Conservation (phyloP, 148 eudicot genomes). For the Spergularia bocconei region DNA sequence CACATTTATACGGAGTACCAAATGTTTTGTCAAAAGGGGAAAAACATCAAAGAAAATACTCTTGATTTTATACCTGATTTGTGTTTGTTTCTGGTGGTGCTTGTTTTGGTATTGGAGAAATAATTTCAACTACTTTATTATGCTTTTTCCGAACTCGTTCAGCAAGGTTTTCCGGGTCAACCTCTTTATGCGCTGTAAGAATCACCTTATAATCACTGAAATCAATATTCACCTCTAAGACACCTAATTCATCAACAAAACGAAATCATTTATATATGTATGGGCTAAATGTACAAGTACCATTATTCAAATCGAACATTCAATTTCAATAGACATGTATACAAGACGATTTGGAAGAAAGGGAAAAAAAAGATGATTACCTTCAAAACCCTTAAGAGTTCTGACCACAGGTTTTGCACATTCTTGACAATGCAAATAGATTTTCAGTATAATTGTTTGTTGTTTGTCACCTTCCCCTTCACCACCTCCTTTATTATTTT, state of each 20-base stretch:
- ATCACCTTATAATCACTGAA: slow-evolving; percentile 42
- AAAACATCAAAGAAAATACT: not conserved
- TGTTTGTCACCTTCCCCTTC: not conserved
- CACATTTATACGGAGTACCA: not conserved
- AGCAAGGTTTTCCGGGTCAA: slow-evolving; percentile 48
- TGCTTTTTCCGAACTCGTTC: slow-evolving; percentile 46
- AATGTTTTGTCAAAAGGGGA: not conserved
- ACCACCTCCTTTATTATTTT: not conserved
- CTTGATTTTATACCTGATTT: slow-evolving; percentile 31
- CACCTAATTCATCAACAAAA: slow-evolving; percentile 33
- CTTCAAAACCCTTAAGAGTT: slow-evolving; percentile 41
- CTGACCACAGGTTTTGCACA: slow-evolving; percentile 38
- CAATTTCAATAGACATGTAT: no score
- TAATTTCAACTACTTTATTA: slow-evolving; percentile 43
- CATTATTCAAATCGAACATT: no score
- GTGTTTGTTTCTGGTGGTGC: slow-evolving; percentile 24
- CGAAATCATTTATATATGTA: not conserved
- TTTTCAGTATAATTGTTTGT: slow-evolving; percentile 36
- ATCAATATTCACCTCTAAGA: slow-evolving; percentile 42
- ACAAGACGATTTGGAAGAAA: not conserved
- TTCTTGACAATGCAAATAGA: slow-evolving; percentile 54
- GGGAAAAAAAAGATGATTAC: slow-evolving; percentile 26
- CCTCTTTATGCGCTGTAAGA: slow-evolving; percentile 41
- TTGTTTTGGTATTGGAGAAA: slow-evolving; percentile 36
- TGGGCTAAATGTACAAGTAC: no score